Evolutionary conservation across 805 yeast species (phyloP), one percentile per base, ranked within the genome.

Genomic region (Nakazawaea holstii): DNA sequence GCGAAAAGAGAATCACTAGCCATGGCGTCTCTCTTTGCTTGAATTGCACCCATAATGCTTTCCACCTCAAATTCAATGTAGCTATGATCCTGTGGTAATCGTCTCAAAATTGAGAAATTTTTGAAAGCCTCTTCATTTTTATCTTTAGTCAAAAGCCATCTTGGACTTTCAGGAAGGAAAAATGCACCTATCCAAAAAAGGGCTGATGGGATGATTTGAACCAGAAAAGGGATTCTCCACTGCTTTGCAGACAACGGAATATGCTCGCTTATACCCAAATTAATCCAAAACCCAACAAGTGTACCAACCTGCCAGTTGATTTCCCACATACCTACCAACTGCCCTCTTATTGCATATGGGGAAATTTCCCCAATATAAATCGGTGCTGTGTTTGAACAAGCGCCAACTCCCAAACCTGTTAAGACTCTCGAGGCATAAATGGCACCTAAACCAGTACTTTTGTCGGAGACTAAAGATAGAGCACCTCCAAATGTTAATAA

Each of bases 381-480:
- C 3, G 80, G 79, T 1, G 77, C 76, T 48, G 75, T 59, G 56
- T 70, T 69, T 2, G 80, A 68, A 41, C 77, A 66, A 10, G 73
- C 72, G 2, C 83, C 83, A 43, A 76, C 74, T 24, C 80, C 80
- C 10, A 78, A 39, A 9, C 83, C 83, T 15, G 77, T 67, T 42
- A 77, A 55, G 38, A 72, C 72, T 53, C 84, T 66, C 8, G 83
- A 82, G 1, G 77, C 73, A 50, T 76, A 74, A 41, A 76, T 69
- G 15, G 71, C 68, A 6, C 72, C 75, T 38, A 75, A 62, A 3
- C 73, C 73, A 29, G 64, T 62, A 27, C 30, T 13, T 1, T 52
- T 35, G 5, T 57, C 48, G 20, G 76, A 57, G n/a, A 59, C 53
- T 50, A 73, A 58, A 43, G 72, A 67, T 29, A 73, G 63, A 1